Evolutionary conservation across 2,329 filamentous ascomycete genomes (phyloP), one percentile per base, ranked within the genome.

Genomic region (Camptophora hylomeconis): DNA sequence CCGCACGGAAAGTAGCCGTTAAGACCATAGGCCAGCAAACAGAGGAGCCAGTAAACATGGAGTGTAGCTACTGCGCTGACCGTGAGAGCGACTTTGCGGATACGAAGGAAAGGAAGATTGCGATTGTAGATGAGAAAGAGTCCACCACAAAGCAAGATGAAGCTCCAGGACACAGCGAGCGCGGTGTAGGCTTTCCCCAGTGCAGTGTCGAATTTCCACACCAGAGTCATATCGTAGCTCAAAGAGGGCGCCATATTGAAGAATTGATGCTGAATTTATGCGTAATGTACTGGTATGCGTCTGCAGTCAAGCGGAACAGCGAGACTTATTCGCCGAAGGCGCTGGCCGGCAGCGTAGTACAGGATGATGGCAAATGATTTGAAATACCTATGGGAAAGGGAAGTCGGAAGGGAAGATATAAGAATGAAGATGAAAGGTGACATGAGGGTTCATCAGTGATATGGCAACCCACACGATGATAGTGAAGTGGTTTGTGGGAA

Each of bases 1-100:
- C 61, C 54, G 29, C 68, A 68, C 0, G 69, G 66, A 33, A 56
- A 45, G 14, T 44, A 32, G 5, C 50, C 35, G 17, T 53, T 53
- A 5, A 58, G 37, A 30, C 53, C 47, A 26, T 48, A 49, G 10
- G 46, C 51, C 17, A 55, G 42, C 32, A 58, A 50, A 17, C 47
- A 47, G 7, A 48, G 37, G 17, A 48, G 38, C 41, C 47, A 50
- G 38, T 57, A 58, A 10, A 57, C 36, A 39, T 58, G 55, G 24
- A 58, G 50, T 12, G 53, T 34, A 1, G 47, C 42, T 11, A 58
- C 46, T 10, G 53, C 50, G 19, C 49, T 40, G 25, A 58, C 39
- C 6, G 49, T 50, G 10, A 58, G 43, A 18, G 39, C 37, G n/a
- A 58, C 45, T 17, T 56, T 55, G 11, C 56, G 49, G 31, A 58